Evolutionary conservation across 164 flowering plant genomes (phyloP), one percentile per base, ranked within the genome.

Genomic region (Vitis rupestris): DNA sequence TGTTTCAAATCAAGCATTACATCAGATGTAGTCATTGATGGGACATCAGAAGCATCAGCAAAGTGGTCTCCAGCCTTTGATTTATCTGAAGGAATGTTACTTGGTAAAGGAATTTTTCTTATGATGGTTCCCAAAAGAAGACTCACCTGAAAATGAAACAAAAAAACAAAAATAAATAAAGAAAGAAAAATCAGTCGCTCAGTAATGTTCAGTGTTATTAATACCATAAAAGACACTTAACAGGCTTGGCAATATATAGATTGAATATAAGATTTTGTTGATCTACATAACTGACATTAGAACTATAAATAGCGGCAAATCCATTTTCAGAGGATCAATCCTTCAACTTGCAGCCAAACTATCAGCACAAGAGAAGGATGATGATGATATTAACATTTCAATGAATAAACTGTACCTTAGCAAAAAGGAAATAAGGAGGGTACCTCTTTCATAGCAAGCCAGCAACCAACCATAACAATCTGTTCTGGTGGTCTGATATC

Each of bases 361-460:
- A 50, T 23, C 29, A 49, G 30, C 9, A 64, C 50, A 9, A 19
- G 30, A 68, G 15, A 57, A 57, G 44, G n/a, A n/a, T 66, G 63
- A 14, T 48, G 51, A 67, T 67, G 54, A 23, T 23, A 55, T 37
- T 66, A 16, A 30, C 31, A 60, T 58, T 44, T 50, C 19, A 66
- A 72, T 17, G 4, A 54, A 59, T 50, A 64, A n/a, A 61, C 9
- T 19, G 27, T 3, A 52, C 59, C 5, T 16, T 16, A 10, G 50
- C 62, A 63, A 60, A 27, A 48, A 49, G 64, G 10, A 69, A 54
- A 70, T 47, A 13, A 64, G 9, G 15, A 2, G 44, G 44, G 6
- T 82, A 93, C 99, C 98, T 95, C 99, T 82, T 95, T 95, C 97
- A 95, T 95, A 47, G 99, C 98, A 70, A 95, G 97, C 99, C 99